Conservation (phyloP, 2,329 filamentous ascomycete genomes). For the Phialophora expanda region DNA sequence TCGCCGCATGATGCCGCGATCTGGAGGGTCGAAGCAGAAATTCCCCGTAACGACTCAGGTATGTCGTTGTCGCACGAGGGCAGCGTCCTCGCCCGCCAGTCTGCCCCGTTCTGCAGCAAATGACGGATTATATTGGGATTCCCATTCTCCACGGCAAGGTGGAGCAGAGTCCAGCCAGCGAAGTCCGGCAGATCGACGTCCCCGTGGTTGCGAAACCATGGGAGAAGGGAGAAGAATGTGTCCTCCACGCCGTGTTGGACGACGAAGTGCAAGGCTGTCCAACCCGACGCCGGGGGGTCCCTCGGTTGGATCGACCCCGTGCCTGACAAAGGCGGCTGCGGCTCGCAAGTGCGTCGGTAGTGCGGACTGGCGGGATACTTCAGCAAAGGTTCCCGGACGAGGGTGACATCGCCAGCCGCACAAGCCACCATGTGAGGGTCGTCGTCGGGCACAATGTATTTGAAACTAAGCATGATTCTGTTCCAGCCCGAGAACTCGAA, state of each 20-base stretch:
- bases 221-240: not conserved
- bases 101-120: constrained; percentile 3
- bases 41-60: constrained; percentile 1
- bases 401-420: not conserved
- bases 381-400: not conserved
- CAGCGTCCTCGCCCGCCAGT: constrained; percentile 9
- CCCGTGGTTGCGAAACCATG: not conserved
- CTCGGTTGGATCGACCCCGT: constrained; percentile 6
- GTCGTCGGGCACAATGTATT: not conserved
- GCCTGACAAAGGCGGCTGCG: not conserved
- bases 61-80: constrained; percentile 8
- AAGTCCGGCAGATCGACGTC: not conserved
- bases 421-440: constrained; percentile 2
- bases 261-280: constrained; percentile 6
- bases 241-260: not conserved
- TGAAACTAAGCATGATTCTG: not conserved
- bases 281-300: not conserved
- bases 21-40: not conserved
- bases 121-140: constrained; percentile 1
- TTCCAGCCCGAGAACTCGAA: constrained; percentile 4
- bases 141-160: not conserved
- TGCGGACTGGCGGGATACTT: not conserved
- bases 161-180: constrained; percentile 5
- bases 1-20: constrained; percentile 8
- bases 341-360: not conserved